phyloP scores from a whole-genome alignment of 108 stramenopile species.

The Schizochytrium sp. region DNA sequence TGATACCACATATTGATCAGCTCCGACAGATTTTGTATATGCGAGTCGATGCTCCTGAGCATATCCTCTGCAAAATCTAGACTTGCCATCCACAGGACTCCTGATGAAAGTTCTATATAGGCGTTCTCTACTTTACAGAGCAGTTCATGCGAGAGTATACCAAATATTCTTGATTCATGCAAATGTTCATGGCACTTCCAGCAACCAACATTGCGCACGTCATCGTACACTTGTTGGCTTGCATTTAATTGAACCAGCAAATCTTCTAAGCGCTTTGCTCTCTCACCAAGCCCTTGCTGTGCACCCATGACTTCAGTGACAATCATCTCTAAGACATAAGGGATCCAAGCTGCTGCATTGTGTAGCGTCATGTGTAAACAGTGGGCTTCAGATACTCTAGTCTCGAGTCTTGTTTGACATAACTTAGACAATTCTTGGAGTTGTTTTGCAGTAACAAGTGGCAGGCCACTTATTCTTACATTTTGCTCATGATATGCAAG shows the following conservation, averaged over 20 bases:
- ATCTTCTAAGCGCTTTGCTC: not conserved
- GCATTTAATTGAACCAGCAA: not conserved
- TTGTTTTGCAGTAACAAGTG: not conserved
- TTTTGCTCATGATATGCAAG: not conserved
- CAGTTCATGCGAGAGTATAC: too few species aligned
- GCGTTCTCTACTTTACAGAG: too few species aligned
- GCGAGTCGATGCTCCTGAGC: not conserved
- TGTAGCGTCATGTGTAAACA: not conserved
- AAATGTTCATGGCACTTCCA: too few species aligned
- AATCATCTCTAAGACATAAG: not conserved
- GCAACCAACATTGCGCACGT: not conserved
- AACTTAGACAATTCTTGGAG: not conserved
- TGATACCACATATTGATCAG: not conserved
- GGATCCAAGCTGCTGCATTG: not conserved
- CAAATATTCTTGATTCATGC: too few species aligned
- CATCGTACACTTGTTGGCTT: not conserved
- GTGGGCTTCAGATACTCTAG: not conserved
- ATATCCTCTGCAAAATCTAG: not conserved
- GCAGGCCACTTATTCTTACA: not conserved
- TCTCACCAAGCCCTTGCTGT: not conserved
- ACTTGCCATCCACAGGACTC: not conserved
- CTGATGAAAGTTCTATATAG: not conserved
- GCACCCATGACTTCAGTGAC: not conserved
- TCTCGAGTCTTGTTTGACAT: not conserved
- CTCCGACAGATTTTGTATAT: not conserved